Conservation (phyloP, 2,329 filamentous ascomycete species). For the Phyllosticta paracitricarpa region DNA sequence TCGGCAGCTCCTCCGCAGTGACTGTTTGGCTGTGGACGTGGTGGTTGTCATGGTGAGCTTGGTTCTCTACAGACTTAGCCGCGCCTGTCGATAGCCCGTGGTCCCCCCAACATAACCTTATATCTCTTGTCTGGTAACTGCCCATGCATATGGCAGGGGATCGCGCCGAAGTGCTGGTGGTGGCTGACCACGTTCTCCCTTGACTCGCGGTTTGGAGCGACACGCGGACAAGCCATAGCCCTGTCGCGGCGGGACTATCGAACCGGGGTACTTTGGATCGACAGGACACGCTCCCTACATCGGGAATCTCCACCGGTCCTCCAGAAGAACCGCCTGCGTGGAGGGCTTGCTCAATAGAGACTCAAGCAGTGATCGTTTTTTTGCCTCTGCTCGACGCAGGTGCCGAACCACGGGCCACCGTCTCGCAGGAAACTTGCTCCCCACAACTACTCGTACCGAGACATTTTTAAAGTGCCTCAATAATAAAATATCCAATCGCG, state of each 20-base stretch:
- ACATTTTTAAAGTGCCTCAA: background rate
- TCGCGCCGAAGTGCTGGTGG: background rate
- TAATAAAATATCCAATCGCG: background rate
- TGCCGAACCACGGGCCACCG: background rate
- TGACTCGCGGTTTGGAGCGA: background rate
- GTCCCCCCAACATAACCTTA: background rate
- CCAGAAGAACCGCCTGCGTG: background rate
- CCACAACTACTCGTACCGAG: background rate
- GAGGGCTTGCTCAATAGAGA: background rate
- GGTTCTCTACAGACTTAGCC: background rate
- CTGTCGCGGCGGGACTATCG: background rate
- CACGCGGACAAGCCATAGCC: background rate
- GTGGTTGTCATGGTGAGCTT: background rate
- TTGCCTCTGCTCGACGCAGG: background rate
- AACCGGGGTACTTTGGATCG: background rate
- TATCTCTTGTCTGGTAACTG: background rate
- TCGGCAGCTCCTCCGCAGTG: background rate
- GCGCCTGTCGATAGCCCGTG: background rate
- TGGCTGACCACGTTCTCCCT: background rate
- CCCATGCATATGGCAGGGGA: background rate
- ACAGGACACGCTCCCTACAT: background rate
- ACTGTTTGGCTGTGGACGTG: background rate
- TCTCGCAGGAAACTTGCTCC: background rate
- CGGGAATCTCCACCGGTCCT: background rate
- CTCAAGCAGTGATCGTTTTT: background rate